Base-by-base conservation (phyloP, 768 basidiomycete species). In the Amanita pallidorosea region DNA sequence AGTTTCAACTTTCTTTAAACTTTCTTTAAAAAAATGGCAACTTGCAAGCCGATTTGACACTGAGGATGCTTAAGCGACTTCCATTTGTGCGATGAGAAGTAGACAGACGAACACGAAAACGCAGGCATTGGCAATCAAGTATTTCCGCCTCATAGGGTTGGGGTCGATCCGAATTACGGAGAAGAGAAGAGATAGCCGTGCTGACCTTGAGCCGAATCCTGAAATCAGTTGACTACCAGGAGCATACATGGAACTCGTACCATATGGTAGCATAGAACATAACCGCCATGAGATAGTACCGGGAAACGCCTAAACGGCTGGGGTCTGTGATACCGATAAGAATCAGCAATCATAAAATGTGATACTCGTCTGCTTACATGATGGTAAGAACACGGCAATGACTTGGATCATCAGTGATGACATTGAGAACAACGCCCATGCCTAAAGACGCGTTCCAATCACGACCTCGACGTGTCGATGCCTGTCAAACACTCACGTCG, bases 151-250 rank as follows among this genome's bases (percentile, higher is more conserved):
- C 5, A 38, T 23, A 4, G 38, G 55, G 45, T 68, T 67, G 3
- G 72, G 71, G 48, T 74, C 72, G 58, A 79, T 69, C 36, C 78
- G 74, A 47, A 78, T 71, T 52, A 80, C 68, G 5, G 76, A 77
- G 61, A 74, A 75, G 7, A 80, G 62, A 38, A 78, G 76, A 29
- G 75, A 71, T 11, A 76, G 62, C 15, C 77, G 70, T 2, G 77
- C 64, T 36, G 63, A 67, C 72, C 74, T 74, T 48, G 12, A 7
- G 20, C 23, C 5, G 23, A 20, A 23, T 15, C 33, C 13, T 33
- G 12, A 33, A 11, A 20, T 11, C 29, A 29, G 25, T n/a, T 31
- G 12, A 33, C 13, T 12, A n/a, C 6, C 29, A n/a, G 23, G 18
- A 47, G 18, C 7, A 17, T 13, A 36, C 9, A 4, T 9, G 38